Evolutionary conservation across 2,329 filamentous ascomycete species (phyloP).

Genomic region (Fusarium coffeatum): DNA sequence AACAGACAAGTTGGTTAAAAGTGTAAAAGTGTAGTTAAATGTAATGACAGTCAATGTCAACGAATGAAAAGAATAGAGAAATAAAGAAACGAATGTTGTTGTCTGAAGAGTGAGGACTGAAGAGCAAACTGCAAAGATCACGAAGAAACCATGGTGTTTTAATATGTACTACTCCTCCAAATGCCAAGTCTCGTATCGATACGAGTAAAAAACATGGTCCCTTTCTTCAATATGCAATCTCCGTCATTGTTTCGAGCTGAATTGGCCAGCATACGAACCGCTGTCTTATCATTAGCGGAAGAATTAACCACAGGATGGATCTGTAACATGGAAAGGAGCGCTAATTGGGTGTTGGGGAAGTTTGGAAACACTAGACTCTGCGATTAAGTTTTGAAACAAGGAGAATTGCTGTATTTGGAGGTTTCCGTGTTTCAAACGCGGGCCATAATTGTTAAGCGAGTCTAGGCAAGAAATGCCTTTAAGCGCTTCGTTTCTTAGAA

Average conservation of each 20-base stretch:
- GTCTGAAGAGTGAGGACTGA: background rate
- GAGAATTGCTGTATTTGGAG: constrained; percentile 13
- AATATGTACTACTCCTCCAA: background rate
- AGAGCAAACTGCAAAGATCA: background rate
- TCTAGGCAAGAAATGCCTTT: background rate
- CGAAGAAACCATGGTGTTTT: constrained; percentile 4
- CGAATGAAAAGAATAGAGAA: constrained; percentile 19
- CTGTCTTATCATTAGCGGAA: constrained; percentile 15
- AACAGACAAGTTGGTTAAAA: background rate
- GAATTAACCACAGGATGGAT: background rate
- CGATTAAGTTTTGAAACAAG: constrained; percentile 27
- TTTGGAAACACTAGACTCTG: constrained; percentile 11
- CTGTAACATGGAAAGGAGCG: constrained; percentile 1
- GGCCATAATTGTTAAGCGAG: background rate
- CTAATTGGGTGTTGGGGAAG: background rate
- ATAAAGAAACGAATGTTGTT: constrained; percentile 17
- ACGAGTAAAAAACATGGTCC: background rate
- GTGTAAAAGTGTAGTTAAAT: constrained; percentile 6
- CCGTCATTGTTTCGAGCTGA: constrained; percentile 8
- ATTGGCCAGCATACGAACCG: background rate
- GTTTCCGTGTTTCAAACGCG: constrained; percentile 15
- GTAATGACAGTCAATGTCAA: constrained; percentile 36
- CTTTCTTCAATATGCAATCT: background rate
- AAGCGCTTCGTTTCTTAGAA: background rate
- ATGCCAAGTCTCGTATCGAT: constrained; percentile 3